Conservation (phyloP, 768 basidiomycete genomes). For the Suillus subluteus region DNA sequence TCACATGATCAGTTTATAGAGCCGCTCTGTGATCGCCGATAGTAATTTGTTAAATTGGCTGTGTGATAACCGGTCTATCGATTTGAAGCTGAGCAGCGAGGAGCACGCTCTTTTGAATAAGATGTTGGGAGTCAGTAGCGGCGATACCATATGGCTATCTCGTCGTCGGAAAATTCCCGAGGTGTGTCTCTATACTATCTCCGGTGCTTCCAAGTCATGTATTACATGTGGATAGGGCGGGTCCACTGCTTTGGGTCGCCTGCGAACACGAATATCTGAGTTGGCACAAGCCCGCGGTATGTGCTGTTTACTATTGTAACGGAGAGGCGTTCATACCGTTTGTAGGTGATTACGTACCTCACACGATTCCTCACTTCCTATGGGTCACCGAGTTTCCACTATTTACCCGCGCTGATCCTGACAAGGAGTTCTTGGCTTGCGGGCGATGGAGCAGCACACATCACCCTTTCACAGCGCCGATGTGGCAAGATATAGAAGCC, state of each 20-base stretch:
- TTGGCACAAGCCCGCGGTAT: slow-evolving; percentile 66
- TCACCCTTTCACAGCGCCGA: slow-evolving; percentile 96
- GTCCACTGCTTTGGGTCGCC: slow-evolving; percentile 77
- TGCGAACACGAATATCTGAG: slow-evolving; percentile 69
- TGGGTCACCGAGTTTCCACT: slow-evolving; percentile 98
- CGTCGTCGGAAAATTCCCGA: slow-evolving; percentile 53
- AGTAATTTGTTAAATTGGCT: slow-evolving; percentile 53
- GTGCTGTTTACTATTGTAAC: slow-evolving; percentile 22
- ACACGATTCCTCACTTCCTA: slow-evolving; percentile 75
- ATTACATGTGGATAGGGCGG: slow-evolving; percentile 65
- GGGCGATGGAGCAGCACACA: slow-evolving; percentile 93
- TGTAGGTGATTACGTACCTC: slow-evolving; percentile 59
- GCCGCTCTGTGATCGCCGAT: slow-evolving; percentile 52
- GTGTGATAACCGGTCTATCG: slow-evolving; percentile 34
- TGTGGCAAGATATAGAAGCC: slow-evolving; percentile 83
- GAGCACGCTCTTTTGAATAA: slow-evolving; percentile 40
- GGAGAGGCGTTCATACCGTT: slow-evolving; percentile 17
- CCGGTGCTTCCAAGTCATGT: slow-evolving; percentile 9
- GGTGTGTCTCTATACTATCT: slow-evolving; percentile 41
- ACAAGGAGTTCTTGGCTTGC: slow-evolving; percentile 84
- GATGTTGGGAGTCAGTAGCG: slow-evolving; percentile 46
- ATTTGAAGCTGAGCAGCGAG: slow-evolving; percentile 25
- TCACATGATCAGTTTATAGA: slow-evolving; percentile 38
- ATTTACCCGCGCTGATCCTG: slow-evolving; percentile 83
- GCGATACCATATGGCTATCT: slow-evolving; percentile 63